Conservation (phyloP, 805 yeast genomes). For the Wickerhamomyces sydowiorum region DNA sequence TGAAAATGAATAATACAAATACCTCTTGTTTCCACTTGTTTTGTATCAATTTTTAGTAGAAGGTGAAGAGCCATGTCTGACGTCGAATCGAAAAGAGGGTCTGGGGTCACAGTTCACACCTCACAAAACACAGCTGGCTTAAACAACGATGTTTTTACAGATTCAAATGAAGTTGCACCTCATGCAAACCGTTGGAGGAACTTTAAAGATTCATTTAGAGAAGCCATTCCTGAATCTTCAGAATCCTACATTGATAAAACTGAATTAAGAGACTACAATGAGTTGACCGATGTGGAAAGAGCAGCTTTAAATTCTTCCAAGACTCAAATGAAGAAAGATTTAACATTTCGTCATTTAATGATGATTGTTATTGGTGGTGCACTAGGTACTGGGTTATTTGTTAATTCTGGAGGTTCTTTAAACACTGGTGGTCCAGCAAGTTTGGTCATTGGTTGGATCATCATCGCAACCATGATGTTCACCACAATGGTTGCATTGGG, state of each 20-base stretch:
- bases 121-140: neutral
- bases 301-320: conserved; percentile 26
- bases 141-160: neutral
- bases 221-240: neutral
- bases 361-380: conserved; percentile 72
- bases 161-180: neutral
- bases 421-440: conserved; percentile 55
- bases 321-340: conserved; percentile 22
- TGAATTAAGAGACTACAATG: conserved; percentile 1
- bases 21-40: no score
- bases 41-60: neutral
- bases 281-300: conserved; percentile 26
- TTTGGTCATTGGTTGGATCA: conserved; percentile 45
- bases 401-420: conserved; percentile 55
- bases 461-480: conserved; percentile 52
- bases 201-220: neutral
- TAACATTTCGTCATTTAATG: conserved; percentile 45
- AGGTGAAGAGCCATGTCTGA: neutral
- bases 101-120: neutral
- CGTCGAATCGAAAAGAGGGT: neutral
- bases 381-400: conserved; percentile 64
- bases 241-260: neutral
- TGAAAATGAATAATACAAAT: no score
- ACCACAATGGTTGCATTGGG: conserved; percentile 53
- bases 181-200: neutral